Percentiles rank a stretch among this genome's conserved stretches.
Conservation (phyloP, 2,329 filamentous ascomycete genomes). For the Drechslerella coelobrocha region DNA sequence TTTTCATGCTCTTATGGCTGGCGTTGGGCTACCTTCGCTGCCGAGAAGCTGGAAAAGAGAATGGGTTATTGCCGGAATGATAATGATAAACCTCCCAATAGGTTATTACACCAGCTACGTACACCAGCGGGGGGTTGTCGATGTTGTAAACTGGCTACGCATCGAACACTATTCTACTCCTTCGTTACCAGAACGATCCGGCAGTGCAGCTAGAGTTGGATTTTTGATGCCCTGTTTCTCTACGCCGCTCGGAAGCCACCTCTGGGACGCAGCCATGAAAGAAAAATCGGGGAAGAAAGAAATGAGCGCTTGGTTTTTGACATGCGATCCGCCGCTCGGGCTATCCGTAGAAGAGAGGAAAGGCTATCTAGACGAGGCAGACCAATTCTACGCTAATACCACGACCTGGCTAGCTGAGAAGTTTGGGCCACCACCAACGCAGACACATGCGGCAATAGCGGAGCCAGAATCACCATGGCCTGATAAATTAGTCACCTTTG, state of each 20-base stretch:
- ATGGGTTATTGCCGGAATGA: constrained; percentile 53
- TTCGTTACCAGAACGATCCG: constrained; percentile 14
- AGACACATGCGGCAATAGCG: constrained; percentile 18
- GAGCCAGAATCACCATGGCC: constrained; percentile 50
- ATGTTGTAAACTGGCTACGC: constrained; percentile 78
- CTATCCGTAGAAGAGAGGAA: constrained; percentile 63
- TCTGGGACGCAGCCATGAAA: constrained; percentile 62
- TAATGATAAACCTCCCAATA: constrained; percentile 73
- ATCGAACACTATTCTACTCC: constrained; percentile 59
- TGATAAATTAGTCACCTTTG: constrained; percentile 53
- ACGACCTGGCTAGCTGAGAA: constrained; percentile 65
- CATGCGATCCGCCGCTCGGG: constrained; percentile 21
- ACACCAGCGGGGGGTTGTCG: constrained; percentile 81
- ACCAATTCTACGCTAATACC: constrained; percentile 80
- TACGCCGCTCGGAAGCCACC: constrained; percentile 86
- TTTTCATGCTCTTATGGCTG: constrained; percentile 80
- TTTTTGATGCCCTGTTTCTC: constrained; percentile 97
- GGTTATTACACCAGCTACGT: constrained; percentile 75
- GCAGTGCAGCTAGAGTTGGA: constrained; percentile 64
- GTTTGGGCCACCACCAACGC: constrained; percentile 45
- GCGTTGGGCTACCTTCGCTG: constrained; percentile 57
- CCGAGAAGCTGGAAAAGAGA: constrained; percentile 43
- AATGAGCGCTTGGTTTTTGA: constrained; percentile 57
- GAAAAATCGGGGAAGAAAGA: constrained; percentile 64
- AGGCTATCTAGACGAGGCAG: constrained; percentile 84